phyloP scores from a whole-genome alignment of 2,329 filamentous ascomycete species.

The Graphium sp. region DNA sequence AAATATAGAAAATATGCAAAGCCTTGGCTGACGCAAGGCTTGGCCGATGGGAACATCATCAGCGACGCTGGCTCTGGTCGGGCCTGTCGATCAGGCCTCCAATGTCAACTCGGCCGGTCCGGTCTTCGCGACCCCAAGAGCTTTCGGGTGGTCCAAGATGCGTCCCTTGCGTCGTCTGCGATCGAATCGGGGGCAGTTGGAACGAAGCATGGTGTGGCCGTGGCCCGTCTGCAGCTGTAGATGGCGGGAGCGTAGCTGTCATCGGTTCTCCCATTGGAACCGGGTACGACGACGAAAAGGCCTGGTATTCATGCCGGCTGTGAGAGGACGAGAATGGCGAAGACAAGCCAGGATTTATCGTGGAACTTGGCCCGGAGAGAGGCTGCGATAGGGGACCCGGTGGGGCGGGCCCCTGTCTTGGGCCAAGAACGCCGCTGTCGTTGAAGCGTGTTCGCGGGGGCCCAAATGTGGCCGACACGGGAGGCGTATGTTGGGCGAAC shows the following conservation, averaged over 20 bases:
- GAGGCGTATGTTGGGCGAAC: constrained; percentile 26
- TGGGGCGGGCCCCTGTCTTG: too few relatives aligned
- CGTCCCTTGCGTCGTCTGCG: constrained; percentile 8
- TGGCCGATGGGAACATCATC: too few relatives aligned
- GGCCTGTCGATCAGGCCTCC: constrained; percentile 43
- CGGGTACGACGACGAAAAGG: constrained; percentile 28
- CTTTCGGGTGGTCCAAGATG: not conserved
- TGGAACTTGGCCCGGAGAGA: constrained; percentile 20
- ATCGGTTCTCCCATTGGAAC: constrained; percentile 34
- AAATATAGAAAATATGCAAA: constrained; percentile 3
- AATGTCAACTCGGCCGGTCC: constrained; percentile 33
- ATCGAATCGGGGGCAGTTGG: constrained; percentile 31
- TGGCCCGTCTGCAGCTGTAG: constrained; percentile 2
- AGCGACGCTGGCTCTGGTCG: constrained; percentile 15
- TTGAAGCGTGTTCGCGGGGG: constrained; percentile 21
- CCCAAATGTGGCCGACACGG: constrained; percentile 30
- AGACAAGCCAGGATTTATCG: constrained; percentile 22
- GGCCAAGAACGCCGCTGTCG: too few relatives aligned
- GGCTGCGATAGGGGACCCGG: constrained; percentile 12
- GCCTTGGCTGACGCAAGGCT: too few relatives aligned
- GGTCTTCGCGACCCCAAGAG: not conserved
- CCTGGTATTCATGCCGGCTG: constrained; percentile 23
- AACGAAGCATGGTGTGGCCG: constrained; percentile 3
- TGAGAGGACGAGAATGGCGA: constrained; percentile 29
- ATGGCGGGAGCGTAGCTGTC: constrained; percentile 12